phyloP scores from a whole-genome alignment of 768 basidiomycete species.

The Russula foetens region DNA sequence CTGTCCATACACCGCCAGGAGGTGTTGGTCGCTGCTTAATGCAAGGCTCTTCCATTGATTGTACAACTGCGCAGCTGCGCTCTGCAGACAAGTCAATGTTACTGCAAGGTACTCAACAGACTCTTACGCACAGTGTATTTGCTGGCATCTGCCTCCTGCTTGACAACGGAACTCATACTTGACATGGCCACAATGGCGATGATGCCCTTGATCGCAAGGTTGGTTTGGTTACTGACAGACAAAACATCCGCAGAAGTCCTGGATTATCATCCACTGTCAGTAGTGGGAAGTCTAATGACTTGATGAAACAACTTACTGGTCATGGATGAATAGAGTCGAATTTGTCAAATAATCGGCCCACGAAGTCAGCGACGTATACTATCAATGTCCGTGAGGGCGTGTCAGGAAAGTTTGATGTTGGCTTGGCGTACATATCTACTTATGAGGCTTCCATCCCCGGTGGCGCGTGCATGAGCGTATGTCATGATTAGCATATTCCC shows the following conservation, averaged over 20 bases:
- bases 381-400: not conserved
- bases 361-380: constrained; percentile 25
- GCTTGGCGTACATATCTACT: constrained; percentile 16
- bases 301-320: constrained; percentile 42
- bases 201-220: constrained; percentile 65
- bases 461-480: constrained; percentile 24
- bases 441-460: constrained; percentile 24
- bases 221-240: constrained; percentile 49
- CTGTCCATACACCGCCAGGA: constrained; percentile 1
- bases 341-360: constrained; percentile 28
- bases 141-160: constrained; percentile 14
- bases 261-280: constrained; percentile 3
- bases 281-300: constrained; percentile 33
- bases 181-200: constrained; percentile 59
- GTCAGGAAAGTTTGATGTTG: not conserved
- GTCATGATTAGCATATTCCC: constrained; percentile 32
- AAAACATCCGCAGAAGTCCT: constrained; percentile 13
- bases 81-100: not conserved
- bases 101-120: not conserved
- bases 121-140: constrained; percentile 24
- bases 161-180: constrained; percentile 34
- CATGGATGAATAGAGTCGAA: constrained; percentile 42
- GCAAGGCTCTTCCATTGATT: constrained; percentile 9
- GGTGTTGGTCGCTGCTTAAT: not conserved
- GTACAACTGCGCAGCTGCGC: not conserved